Evolutionary conservation across 768 basidiomycete species (phyloP), one percentile per base, ranked within the genome.

Genomic region (Suillus decipiens): DNA sequence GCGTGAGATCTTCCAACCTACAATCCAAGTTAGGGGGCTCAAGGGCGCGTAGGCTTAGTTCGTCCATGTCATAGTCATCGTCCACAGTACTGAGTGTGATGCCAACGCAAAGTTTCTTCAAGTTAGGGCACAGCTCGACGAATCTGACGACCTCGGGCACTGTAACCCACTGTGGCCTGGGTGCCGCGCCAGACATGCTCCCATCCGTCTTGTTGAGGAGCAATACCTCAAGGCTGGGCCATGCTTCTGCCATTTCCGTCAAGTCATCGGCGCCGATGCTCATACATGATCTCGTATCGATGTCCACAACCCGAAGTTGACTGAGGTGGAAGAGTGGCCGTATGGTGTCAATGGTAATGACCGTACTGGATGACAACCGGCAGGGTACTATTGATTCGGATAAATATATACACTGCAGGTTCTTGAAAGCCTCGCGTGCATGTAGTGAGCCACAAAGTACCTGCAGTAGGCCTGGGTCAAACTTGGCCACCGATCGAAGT

Each of bases 191-290:
- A 24, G 47, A 48, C 50, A 33, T 51, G 28, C 28, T 31, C 17
- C 50, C 50, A 33, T 11, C 9, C 9, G 5, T 15, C 55, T 53
- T 47, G 45, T 84, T 85, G 11, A 86, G 69, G 12, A 81, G 60
- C 22, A 86, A 74, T 22, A 62, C 73, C 61, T 82, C 79, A 11
- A 84, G 66, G 6, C 76, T 70, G 1, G 80, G 81, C 79, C 82
- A 84, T 9, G 74, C 73, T 31, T 67, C 64, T 4, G 84, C 83
- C 4, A 86, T 70, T 17, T 75, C 70, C 42, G 81, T 79, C 24
- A 86, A 63, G 15, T 85, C 79, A 10, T 75, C 75, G 2, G 75
- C 75, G 8, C 73, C 71, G 47, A 86, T 67, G 24, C 48, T 65
- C 54, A 74, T 65, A 1, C 74, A 73, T 42, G 66, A 71, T 22